Conservation (phyloP, 345 rosid species). For the Eucalyptus brandiana region DNA sequence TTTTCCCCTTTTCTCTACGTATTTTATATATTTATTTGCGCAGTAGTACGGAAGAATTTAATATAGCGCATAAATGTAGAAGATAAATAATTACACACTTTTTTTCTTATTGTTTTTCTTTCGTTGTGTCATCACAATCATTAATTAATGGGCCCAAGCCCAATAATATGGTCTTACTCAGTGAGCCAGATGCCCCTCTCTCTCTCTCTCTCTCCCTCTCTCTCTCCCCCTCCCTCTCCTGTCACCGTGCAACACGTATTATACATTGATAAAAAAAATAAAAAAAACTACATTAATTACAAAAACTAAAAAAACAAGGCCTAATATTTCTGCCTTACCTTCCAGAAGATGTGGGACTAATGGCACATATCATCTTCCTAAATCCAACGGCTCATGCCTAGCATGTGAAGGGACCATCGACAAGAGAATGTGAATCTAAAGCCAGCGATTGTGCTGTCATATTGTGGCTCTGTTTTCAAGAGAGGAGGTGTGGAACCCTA, state of each 20-base stretch:
- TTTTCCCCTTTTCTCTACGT: background rate
- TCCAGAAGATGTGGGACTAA: background rate
- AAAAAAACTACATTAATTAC: background rate
- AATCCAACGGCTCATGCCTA: background rate
- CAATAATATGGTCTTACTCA: background rate
- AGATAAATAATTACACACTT: background rate
- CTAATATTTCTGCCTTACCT: background rate
- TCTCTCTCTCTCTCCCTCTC: background rate
- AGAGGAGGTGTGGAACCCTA: background rate
- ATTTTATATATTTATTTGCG: background rate
- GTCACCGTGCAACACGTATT: background rate
- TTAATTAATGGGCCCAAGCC: background rate
- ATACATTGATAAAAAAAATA: background rate
- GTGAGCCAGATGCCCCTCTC: background rate
- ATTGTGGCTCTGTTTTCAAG: background rate
- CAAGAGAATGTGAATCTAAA: background rate
- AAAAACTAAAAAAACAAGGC: background rate
- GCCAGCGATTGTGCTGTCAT: background rate
- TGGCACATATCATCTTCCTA: background rate
- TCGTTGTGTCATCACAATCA: background rate
- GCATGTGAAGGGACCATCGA: background rate
- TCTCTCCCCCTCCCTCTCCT: background rate
- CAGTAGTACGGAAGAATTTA: background rate
- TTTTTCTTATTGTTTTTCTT: background rate
- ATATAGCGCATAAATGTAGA: background rate